Conservation (phyloP, 1,284 basidiomycete genomes). For the Irpex sp. region DNA sequence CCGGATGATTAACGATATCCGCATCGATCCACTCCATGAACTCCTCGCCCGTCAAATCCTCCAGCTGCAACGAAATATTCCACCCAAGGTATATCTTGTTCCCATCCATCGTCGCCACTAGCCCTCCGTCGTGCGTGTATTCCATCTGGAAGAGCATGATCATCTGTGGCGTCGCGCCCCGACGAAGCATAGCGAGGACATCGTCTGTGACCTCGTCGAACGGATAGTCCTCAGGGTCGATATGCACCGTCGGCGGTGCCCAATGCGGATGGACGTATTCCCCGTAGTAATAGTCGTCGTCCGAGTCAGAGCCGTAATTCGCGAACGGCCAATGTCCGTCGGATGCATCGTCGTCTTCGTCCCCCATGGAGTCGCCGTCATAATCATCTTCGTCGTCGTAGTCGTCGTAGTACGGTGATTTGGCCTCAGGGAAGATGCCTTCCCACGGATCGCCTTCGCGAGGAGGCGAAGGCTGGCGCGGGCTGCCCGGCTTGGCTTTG, state of each 20-base stretch:
- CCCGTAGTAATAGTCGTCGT: constrained; percentile 32
- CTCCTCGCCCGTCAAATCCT: constrained; percentile 46
- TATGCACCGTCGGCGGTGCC: constrained; percentile 47
- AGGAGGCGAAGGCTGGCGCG: constrained; percentile 22
- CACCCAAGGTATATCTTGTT: constrained; percentile 55
- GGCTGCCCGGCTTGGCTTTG: constrained; percentile 34
- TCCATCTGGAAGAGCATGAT: constrained; percentile 49
- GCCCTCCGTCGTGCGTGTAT: constrained; percentile 50
- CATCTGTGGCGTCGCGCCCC: constrained; percentile 60
- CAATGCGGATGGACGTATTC: constrained; percentile 45
- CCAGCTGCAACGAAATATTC: constrained; percentile 50
- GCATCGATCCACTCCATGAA: constrained; percentile 47
- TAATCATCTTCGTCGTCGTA: constrained; percentile 25
- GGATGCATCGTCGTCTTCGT: constrained; percentile 30
- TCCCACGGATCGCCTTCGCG: constrained; percentile 57
- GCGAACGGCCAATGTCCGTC: constrained; percentile 25
- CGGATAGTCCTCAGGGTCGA: constrained; percentile 34
- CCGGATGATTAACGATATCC: constrained; percentile 45
- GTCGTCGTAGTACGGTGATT: neutral
- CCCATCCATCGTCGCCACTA: constrained; percentile 37
- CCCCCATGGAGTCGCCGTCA: constrained; percentile 29
- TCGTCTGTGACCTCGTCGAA: constrained; percentile 32
- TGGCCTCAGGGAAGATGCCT: constrained; percentile 49
- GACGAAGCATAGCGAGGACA: constrained; percentile 48
- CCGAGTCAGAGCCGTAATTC: constrained; percentile 30